Conservation (phyloP, 2,329 filamentous ascomycete genomes). For the Cercospora canescens region DNA sequence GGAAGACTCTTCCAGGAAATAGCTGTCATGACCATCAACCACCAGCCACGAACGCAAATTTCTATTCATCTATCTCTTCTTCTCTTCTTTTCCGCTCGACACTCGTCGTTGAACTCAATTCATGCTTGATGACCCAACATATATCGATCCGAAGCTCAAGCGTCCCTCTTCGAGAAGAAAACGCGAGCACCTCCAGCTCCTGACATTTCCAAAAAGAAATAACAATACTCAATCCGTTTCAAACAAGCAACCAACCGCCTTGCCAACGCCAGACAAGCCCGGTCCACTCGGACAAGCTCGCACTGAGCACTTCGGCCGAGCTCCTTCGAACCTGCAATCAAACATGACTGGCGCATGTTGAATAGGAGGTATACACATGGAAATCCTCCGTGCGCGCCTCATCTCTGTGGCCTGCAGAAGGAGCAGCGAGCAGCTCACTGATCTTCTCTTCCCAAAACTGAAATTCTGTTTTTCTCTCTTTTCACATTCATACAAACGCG, state of each 20-base stretch:
- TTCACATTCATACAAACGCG: background rate
- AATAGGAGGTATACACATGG: background rate
- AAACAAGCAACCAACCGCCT: background rate
- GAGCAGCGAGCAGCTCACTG: background rate
- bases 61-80: background rate
- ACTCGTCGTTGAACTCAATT: background rate
- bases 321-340: background rate
- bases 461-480: background rate
- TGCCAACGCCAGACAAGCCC: background rate
- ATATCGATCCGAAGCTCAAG: constrained; percentile 14
- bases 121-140: background rate
- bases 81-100: background rate
- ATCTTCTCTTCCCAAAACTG: background rate
- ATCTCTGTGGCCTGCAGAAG: background rate
- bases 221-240: too few relatives aligned
- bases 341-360: constrained; percentile 17
- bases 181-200: constrained; percentile 22
- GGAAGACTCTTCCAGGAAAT: too few relatives aligned
- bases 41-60: background rate
- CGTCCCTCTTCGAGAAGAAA: constrained; percentile 9
- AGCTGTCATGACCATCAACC: background rate
- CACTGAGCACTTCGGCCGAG: background rate
- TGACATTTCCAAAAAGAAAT: background rate
- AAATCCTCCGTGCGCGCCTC: background rate
- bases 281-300: too few relatives aligned